Conservation (phyloP, 2,329 filamentous ascomycete species). For the Grosmannia serpens region DNA sequence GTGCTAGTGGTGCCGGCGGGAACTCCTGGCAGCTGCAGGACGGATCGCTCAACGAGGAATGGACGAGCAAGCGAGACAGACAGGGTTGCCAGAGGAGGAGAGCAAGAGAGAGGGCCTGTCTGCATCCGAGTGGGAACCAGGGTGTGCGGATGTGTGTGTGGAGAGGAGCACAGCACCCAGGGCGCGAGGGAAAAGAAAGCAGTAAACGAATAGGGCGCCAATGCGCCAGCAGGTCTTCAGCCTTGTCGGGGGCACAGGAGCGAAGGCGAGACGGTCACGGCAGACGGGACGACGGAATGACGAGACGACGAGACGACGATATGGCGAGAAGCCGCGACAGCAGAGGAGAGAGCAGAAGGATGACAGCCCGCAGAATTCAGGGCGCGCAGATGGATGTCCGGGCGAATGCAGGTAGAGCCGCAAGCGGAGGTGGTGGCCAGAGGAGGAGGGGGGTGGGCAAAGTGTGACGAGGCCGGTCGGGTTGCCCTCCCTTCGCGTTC, state of each 20-base stretch:
- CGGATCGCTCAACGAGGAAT: conserved; percentile 1
- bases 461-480: neutral
- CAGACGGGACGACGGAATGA: neutral
- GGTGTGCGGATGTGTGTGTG: neutral
- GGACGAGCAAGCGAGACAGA: neutral
- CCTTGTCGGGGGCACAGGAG: neutral
- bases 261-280: neutral
- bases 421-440: neutral
- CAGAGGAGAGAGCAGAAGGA: neutral
- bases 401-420: neutral
- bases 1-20: neutral
- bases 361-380: neutral
- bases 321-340: neutral
- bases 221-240: neutral
- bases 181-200: neutral
- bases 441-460: neutral
- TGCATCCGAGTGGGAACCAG: neutral
- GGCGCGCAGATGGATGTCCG: neutral
- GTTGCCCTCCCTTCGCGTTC: neutral
- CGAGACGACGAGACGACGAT: neutral
- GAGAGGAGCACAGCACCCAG: neutral
- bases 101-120: neutral
- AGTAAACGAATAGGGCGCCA: neutral
- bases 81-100: neutral
- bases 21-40: conserved; percentile 7